Evolutionary conservation across 1,284 basidiomycete genomes (phyloP).

Genomic region (Mixia osmundae): DNA sequence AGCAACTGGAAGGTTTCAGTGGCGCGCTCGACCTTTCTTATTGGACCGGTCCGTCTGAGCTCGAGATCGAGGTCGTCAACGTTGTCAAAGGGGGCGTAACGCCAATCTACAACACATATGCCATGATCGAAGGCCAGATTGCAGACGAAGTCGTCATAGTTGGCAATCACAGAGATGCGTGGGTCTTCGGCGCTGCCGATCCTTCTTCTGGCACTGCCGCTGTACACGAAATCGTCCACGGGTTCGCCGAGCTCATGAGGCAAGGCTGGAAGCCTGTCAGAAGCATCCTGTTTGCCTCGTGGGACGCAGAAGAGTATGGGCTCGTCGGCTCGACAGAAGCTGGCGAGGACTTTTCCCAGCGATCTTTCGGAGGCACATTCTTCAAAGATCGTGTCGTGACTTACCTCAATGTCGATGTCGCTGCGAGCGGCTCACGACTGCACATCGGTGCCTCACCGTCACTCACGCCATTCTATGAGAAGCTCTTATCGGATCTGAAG

Average conservation of each 20-base stretch:
- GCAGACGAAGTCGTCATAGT: constrained; percentile 66
- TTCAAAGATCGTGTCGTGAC: constrained; percentile 32
- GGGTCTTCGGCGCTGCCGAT: constrained; percentile 36
- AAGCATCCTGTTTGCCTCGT: constrained; percentile 67
- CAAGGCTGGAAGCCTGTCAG: constrained; percentile 71
- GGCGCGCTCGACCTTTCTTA: constrained; percentile 29
- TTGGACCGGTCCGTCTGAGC: constrained; percentile 29
- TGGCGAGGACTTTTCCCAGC: constrained; percentile 23
- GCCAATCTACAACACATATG: constrained; percentile 49
- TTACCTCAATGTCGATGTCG: constrained; percentile 59
- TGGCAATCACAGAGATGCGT: constrained; percentile 68
- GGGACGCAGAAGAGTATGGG: constrained; percentile 78
- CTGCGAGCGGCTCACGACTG: constrained; percentile 44
- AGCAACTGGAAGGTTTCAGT: constrained; percentile 21
- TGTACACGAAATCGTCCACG: constrained; percentile 58
- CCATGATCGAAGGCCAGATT: constrained; percentile 66
- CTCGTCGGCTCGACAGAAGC: constrained; percentile 23
- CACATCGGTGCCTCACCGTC: constrained; percentile 39
- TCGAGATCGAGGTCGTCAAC: constrained; percentile 25
- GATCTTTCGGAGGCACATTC: too few relatives aligned
- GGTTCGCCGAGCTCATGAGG: constrained; percentile 45
- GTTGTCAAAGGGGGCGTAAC: constrained; percentile 50
- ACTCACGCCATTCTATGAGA: too few relatives aligned
- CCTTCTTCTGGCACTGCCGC: constrained; percentile 69
- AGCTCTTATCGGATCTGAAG: too few relatives aligned